Evolutionary conservation across 345 rosid genomes (phyloP).

Genomic region (Aquilaria yunnanensis): DNA sequence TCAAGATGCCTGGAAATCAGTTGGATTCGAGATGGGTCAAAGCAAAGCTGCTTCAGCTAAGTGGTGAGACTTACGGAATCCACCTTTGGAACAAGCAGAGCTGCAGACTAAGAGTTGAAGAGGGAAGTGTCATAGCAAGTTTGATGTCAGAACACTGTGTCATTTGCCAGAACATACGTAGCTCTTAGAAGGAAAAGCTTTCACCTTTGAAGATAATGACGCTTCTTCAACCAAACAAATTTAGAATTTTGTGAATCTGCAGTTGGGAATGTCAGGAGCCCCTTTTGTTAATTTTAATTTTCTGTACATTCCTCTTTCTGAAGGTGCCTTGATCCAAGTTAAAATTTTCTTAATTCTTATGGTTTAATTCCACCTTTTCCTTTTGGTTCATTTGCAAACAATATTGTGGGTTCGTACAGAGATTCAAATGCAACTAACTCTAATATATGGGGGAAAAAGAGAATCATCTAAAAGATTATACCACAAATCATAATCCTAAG

Average conservation of each 20-base stretch:
- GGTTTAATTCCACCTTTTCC: not conserved
- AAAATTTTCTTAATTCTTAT: not conserved
- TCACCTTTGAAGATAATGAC: not conserved
- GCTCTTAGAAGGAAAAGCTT: slow-evolving; percentile 7
- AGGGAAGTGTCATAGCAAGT: slow-evolving; percentile 56
- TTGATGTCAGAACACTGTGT: slow-evolving; percentile 47
- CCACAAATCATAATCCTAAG: slow-evolving; percentile 42
- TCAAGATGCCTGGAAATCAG: slow-evolving; percentile 37
- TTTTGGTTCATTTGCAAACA: not conserved
- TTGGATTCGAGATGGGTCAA: slow-evolving; percentile 32
- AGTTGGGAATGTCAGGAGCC: not conserved
- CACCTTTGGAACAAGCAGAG: slow-evolving; percentile 85
- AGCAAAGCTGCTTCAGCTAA: slow-evolving; percentile 47
- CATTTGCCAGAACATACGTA: slow-evolving; percentile 30
- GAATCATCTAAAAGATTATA: slow-evolving; percentile 13
- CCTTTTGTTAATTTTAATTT: not conserved
- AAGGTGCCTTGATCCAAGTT: not conserved
- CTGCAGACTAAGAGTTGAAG: slow-evolving; percentile 38
- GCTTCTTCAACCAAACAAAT: not conserved
- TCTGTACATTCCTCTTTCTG: not conserved
- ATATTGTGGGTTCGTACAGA: not conserved
- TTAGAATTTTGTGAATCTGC: not conserved
- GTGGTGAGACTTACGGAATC: slow-evolving; percentile 40
- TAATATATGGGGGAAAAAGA: not conserved
- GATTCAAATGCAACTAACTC: no score